These are phyloP conservation scores for Wickerhamomyces canadensis DNA, from an alignment of 805 yeast species.

Conservation along the genomic window DNA sequence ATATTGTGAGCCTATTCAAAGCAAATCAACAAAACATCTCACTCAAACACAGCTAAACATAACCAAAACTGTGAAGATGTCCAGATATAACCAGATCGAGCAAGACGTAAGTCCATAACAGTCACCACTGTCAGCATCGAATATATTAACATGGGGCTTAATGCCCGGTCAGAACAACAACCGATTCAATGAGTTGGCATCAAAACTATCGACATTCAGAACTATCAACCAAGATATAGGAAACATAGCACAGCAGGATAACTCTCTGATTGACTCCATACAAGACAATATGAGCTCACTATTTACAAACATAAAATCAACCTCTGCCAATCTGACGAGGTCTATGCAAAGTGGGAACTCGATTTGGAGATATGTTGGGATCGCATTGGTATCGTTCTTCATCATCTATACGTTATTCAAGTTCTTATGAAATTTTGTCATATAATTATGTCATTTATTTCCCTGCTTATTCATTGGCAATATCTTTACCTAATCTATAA, in stretches of 20 bases:
- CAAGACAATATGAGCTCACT: conserved; percentile 48
- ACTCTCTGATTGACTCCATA: conserved; percentile 33
- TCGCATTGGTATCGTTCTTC: conserved; percentile 49
- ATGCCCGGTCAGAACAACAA: conserved; percentile 69
- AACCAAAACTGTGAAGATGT: conserved; percentile 15
- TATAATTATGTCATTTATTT: neutral
- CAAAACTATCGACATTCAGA: conserved; percentile 58
- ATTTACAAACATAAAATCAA: conserved; percentile 41
- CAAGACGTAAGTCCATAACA: conserved; percentile 15
- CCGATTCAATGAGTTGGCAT: conserved; percentile 56
- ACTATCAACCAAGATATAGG: conserved; percentile 65
- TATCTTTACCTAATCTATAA: conserved; percentile 82
- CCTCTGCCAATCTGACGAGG: conserved; percentile 48
- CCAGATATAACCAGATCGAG: conserved; percentile 26
- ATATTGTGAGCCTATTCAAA: no score
- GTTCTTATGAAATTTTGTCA: conserved; percentile 26
- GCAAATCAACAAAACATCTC: no score
- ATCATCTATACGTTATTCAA: conserved; percentile 51
- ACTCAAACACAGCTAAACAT: neutral
- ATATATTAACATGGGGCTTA: no score
- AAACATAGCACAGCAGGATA: conserved; percentile 53
- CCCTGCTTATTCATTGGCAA: conserved; percentile 30
- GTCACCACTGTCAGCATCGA: no score
- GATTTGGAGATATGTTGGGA: conserved; percentile 52
- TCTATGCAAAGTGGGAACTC: conserved; percentile 56